These are phyloP conservation scores for Starmerella apis DNA, from an alignment of 805 yeast species.

Conservation along the genomic window DNA sequence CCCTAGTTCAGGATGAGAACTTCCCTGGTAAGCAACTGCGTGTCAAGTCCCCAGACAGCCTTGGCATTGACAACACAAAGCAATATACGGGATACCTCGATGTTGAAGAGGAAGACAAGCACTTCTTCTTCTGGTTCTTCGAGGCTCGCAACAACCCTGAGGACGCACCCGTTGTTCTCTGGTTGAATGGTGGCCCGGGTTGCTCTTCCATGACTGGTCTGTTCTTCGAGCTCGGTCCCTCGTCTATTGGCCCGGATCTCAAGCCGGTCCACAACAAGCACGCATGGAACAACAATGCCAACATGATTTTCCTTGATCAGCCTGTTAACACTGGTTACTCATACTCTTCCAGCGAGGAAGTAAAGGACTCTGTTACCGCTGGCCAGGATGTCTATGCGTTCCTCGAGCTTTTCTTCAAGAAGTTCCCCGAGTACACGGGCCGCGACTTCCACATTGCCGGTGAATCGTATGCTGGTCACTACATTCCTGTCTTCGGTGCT, in stretches of 20 bases:
- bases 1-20: constrained; percentile 16
- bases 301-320: constrained; percentile 85
- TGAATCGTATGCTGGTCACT: constrained; percentile 91
- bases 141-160: constrained; percentile 79
- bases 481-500: constrained; percentile 71
- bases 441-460: constrained; percentile 74
- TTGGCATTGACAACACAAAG: constrained; percentile 72
- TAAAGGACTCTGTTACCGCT: constrained; percentile 43
- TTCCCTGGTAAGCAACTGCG: constrained; percentile 39
- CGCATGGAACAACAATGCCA: constrained; percentile 89
- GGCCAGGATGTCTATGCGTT: constrained; percentile 84
- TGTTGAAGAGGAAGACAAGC: constrained; percentile 55
- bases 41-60: constrained; percentile 50
- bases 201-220: constrained; percentile 90
- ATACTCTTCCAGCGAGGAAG: constrained; percentile 42
- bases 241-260: constrained; percentile 58
- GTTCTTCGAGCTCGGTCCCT: constrained; percentile 88
- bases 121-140: constrained; percentile 86
- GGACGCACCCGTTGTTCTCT: constrained; percentile 73
- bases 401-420: constrained; percentile 73
- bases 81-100: constrained; percentile 71
- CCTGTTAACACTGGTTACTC: constrained; percentile 94
- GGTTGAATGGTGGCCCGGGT: constrained; percentile 97
- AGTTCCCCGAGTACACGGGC: constrained; percentile 63
- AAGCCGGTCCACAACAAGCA: constrained; percentile 69